Base-by-base conservation (phyloP, 768 basidiomycete species). In the Collybia sordida region DNA sequence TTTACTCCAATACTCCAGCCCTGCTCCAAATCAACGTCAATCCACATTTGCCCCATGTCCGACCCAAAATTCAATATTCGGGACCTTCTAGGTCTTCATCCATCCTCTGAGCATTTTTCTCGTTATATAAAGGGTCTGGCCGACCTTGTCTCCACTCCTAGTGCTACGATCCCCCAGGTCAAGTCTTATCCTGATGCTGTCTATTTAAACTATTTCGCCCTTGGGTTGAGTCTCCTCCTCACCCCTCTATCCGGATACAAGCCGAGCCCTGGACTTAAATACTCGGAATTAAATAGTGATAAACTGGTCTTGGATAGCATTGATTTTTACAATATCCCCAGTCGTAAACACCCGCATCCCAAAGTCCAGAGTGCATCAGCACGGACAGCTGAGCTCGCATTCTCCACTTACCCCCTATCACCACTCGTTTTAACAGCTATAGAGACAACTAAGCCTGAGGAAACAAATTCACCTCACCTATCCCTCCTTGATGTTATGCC, bases 211-310 rank as follows among this genome's bases (percentile, higher is more conserved):
- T 95, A 92, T 71, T 79, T 77, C 60, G 25, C 75, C 1, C 75
- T 95, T 24, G 95, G 95, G 9, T 59, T 96, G 59, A 95, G 93
- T 55, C 69, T 97, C 40, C 80, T 88, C 57, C 95, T 88, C 71
- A 56, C 74, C 19, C 91, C 92, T 4, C 67, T 67, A 44, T 70
- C 78, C 17, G 85, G 82, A 21, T 89, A 89, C 69, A 82, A 76
- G 58, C 85, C 82, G 19, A 66, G 63, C 47, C 61, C 68, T 8
- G 79, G 76, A 17, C 59, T 77, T 25, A 68, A 66, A 44, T 65
- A 74, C 42, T 70, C 74, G 19, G 71, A 79, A 21, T 69, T 88
- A 44, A 61, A 66, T 37, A 73, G 83, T 12, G 74, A 74, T 0
- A 67, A 73, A 44, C 68, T 88, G 11, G 60, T 68, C 4, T 66